Base-by-base conservation (phyloP, 495 filamentous ascomycete species). In the Penicillium coffeae region DNA sequence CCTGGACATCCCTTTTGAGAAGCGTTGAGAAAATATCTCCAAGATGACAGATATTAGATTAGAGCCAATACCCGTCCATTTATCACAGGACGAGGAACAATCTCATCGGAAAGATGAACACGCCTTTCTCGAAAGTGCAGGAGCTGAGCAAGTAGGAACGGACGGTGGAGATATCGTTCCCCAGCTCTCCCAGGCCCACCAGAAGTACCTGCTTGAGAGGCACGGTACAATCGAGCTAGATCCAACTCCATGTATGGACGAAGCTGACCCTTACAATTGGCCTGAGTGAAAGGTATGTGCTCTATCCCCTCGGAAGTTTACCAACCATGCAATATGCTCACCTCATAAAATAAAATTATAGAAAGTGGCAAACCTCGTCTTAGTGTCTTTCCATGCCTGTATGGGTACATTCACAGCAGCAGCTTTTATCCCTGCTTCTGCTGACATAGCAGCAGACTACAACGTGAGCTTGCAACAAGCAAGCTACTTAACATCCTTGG, bases 351-450 rank as follows among this genome's bases (percentile, higher is more conserved):
- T 6, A 7, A 38, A 30, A 14, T 10, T 14, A 36, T 62, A 80
- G 77, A 82, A 80, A 78, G 57, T 71, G 47, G 38, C 60, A 21
- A 80, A 82, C 52, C 65, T 82, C 2, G 30, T 76, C 32, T 64
- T 81, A 35, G 73, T 81, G 16, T 71, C 76, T 0, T 78, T 80
- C 50, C 76, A 81, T 47, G 78, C 76, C 7, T 71, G 67, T 46
- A 80, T 81, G 75, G 66, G 71, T 16, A 81, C 79, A 21, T 80
- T 82, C 59, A 77, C 64, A 21, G 79, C 79, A 3, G 71, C 76
- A 0, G 61, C 63, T 18, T 77, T 81, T 46, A 79, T 79, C 38
- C 71, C 72, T 5, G 78, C 75, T 21, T 82, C 75, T 48, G 64
- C 66, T 42, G 43, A 67, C 19, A 75, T 81, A 33, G 60, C 75